Evolutionary conservation across 169 alveolate species (phyloP).

Genomic region (Cytauxzoon felis): DNA sequence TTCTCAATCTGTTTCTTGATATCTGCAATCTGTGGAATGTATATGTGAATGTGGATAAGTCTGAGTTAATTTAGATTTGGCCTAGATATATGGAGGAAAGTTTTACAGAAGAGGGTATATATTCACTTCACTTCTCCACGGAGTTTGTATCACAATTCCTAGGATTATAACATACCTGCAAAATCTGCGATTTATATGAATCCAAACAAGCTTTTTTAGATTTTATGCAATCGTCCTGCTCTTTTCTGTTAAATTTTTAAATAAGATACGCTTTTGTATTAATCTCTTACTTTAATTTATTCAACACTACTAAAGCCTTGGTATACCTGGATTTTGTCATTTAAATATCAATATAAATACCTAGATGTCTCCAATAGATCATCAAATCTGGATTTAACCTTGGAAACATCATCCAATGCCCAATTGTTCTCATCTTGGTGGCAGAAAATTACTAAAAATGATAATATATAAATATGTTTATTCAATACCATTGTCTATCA

Average conservation of each 20-base stretch:
- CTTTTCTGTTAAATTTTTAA: slow-evolving; percentile 29
- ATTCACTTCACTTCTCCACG: no score
- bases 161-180: slow-evolving; percentile 9
- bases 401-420: slow-evolving; percentile 91
- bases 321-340: slow-evolving; percentile 20
- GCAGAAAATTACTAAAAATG: slow-evolving; percentile 90
- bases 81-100: no score
- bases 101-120: no score
- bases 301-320: slow-evolving; percentile 45
- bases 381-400: slow-evolving; percentile 93
- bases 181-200: slow-evolving; percentile 12
- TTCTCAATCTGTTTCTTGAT: slow-evolving; percentile 53
- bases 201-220: slow-evolving; percentile 11
- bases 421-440: slow-evolving; percentile 96
- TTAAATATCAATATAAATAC: slow-evolving; percentile 20
- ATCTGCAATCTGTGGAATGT: slow-evolving; percentile 60
- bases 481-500: slow-evolving; percentile 85
- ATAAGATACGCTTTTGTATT: no score
- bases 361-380: slow-evolving; percentile 92
- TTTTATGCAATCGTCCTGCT: slow-evolving; percentile 37
- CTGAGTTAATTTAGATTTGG: no score
- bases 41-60: no score
- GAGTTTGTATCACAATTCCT: neutral
- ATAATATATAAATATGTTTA: slow-evolving; percentile 13
- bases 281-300: slow-evolving; percentile 20